These are phyloP conservation scores for Polygonum aviculare DNA, from an alignment of 148 eudicot genomes.

Conservation along the genomic window DNA sequence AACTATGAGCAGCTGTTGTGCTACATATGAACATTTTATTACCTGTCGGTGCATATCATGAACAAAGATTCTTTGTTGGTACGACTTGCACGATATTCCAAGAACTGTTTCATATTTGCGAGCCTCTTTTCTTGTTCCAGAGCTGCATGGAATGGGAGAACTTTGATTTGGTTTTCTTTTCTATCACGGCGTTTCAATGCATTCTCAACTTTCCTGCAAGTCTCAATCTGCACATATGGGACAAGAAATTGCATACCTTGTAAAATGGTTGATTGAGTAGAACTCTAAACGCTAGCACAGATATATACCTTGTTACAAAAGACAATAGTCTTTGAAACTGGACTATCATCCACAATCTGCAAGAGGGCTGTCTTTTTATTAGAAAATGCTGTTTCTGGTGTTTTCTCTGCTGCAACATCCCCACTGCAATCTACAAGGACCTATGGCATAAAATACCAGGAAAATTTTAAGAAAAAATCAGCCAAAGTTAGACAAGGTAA, in stretches of 20 bases:
- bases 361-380: constrained; percentile 86
- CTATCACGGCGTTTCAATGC: constrained; percentile 74
- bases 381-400: constrained; percentile 79
- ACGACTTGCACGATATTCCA: constrained; percentile 25
- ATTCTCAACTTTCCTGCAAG: constrained; percentile 95
- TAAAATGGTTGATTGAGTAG: neutral
- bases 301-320: constrained; percentile 83
- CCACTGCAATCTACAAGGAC: constrained; percentile 96
- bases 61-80: constrained; percentile 39
- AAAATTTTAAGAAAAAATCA: neutral
- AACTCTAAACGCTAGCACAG: neutral
- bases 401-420: constrained; percentile 59
- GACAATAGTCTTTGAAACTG: constrained; percentile 65
- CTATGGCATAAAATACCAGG: constrained; percentile 25
- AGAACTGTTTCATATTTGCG: constrained; percentile 81
- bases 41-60: constrained; percentile 96
- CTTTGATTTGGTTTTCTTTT: constrained; percentile 38
- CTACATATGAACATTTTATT: neutral
- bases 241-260: constrained; percentile 3
- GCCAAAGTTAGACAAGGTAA: neutral
- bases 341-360: constrained; percentile 58
- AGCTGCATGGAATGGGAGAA: constrained; percentile 90
- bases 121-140: constrained; percentile 64
- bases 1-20: neutral
- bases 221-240: constrained; percentile 61